These are phyloP conservation scores for Stipa capillata DNA, from an alignment of 176 grass and related monocot species.

Conservation along the genomic window DNA sequence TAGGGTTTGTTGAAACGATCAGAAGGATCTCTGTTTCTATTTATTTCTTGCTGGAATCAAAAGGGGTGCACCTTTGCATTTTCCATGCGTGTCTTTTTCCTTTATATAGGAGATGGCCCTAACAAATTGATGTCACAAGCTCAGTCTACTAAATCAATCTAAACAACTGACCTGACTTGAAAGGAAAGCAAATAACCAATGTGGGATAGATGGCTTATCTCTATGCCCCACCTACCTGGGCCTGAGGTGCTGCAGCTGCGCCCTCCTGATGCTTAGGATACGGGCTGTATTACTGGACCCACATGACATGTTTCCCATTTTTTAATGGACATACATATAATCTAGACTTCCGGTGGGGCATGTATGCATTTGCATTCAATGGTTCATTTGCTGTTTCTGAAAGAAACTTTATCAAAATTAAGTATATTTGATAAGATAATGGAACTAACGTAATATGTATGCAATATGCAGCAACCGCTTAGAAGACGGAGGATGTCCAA, in stretches of 20 bases:
- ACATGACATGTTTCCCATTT: neutral
- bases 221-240: too few relatives aligned
- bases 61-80: too few relatives aligned
- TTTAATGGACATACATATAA: neutral
- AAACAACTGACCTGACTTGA: neutral
- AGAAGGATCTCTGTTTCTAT: neutral
- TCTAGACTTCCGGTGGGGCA: too few relatives aligned
- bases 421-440: neutral
- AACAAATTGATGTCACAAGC: too few relatives aligned
- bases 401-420: constrained; percentile 10
- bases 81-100: too few relatives aligned
- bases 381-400: neutral
- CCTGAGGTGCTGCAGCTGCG: too few relatives aligned
- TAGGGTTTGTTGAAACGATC: neutral
- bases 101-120: too few relatives aligned
- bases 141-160: neutral
- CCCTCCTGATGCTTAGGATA: neutral
- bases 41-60: too few relatives aligned
- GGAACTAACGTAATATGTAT: constrained; percentile 9
- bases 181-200: neutral
- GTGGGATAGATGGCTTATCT: neutral
- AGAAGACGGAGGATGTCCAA: constrained; percentile 44
- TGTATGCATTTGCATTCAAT: too few relatives aligned
- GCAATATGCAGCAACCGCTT: constrained; percentile 22
- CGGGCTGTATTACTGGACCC: neutral